Evolutionary conservation across 2,329 filamentous ascomycete genomes (phyloP), one percentile per base, ranked within the genome.

Genomic region (Colletotrichum falcatum): DNA sequence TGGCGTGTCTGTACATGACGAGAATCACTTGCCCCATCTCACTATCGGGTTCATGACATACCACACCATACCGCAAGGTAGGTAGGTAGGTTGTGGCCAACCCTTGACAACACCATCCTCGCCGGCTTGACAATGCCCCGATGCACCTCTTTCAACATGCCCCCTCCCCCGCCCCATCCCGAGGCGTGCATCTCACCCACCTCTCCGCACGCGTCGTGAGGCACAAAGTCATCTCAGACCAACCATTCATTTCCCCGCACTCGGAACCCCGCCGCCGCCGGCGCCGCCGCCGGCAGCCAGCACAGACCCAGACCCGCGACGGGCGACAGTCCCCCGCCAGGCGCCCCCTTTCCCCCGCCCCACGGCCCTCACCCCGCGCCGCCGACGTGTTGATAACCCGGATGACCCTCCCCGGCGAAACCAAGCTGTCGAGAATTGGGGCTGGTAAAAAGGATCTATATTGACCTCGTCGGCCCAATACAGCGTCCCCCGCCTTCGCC

Each of bases 311-410:
- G 42, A 44, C 44, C 44, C 44, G 51, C 58, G 46, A 61, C 67
- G 67, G 67, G 42, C 67, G 56, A 70, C 49, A 51, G 64, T 66
- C 56, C 67, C 49, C 67, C 67, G 63, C 28, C 18, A 23, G 30
- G 8, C 30, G 26, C 6, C 48, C 48, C 48, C 39, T 39, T 14
- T 39, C 49, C 55, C 42, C 66, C 55, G 26, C 55, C 39, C 49
- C 37, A 51, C 62, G 67, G 67, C 67, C 42, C 63, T 66, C 67
- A 58, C 67, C 56, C 67, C 39, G 35, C 51, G 6, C 35, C 26
- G 63, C 14, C 33, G 42, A 46, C 46, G 2, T 39, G 18, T 55
- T 44, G n/a, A 62, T 26, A 70, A 39, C 23, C 56, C 56, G 56
- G n/a, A 46, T 46, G 56, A 23, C 18, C 26, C 51, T 30, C 3